These are phyloP conservation scores for Cydonia oblonga DNA, from an alignment of 331 rosid genomes.

Conservation along the genomic window DNA sequence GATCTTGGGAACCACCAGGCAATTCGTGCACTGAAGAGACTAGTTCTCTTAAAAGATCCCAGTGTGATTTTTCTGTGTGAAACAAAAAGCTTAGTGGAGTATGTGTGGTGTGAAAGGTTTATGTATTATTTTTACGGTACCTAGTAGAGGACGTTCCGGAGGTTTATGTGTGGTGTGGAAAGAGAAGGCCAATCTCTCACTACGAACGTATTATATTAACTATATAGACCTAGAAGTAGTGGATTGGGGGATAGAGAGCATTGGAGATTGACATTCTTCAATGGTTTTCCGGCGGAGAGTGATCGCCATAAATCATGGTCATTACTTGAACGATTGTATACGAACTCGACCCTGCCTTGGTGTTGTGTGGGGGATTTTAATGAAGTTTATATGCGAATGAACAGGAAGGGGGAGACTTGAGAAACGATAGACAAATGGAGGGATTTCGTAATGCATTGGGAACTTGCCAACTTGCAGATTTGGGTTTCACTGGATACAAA, in stretches of 20 bases:
- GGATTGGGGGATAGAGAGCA: not conserved
- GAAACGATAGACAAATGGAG: not conserved
- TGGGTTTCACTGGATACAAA: not conserved
- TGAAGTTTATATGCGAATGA: not conserved
- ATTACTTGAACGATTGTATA: not conserved
- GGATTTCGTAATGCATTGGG: not conserved
- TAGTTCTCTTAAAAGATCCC: not conserved
- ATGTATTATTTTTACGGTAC: not conserved
- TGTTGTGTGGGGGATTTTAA: not conserved
- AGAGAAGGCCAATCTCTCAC: not conserved
- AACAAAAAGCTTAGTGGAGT: not conserved
- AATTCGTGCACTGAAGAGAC: not conserved
- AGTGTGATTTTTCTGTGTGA: not conserved
- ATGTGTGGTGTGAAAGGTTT: too few relatives aligned
- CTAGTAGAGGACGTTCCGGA: not conserved
- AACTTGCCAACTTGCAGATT: not conserved
- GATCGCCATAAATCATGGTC: not conserved
- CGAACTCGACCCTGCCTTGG: not conserved
- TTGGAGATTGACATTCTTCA: not conserved
- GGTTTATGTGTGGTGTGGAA: not conserved
- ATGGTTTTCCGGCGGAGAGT: not conserved
- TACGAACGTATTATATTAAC: not conserved
- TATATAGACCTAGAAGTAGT: not conserved
- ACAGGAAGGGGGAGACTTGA: not conserved
- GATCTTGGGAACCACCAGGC: accelerated